Base-by-base conservation (phyloP, 2,329 filamentous ascomycete species). In the Fusarium subtropicale region DNA sequence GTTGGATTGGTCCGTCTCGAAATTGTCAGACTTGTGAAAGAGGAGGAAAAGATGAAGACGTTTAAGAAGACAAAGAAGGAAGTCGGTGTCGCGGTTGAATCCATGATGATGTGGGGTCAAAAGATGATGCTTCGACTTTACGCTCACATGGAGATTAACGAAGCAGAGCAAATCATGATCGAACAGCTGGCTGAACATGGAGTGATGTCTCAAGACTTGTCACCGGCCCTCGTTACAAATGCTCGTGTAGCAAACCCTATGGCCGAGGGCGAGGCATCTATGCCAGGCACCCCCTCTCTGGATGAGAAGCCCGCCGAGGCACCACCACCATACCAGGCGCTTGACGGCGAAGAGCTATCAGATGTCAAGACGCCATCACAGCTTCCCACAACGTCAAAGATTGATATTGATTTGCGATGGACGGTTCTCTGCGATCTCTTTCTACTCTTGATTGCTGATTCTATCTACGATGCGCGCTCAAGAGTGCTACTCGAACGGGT, bases 51-150 rank as follows among this genome's bases (percentile, higher is more conserved):
- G 13, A 78, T 94, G 39, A 86, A 89, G 64, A 80, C 81, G 30
- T 89, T 86, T 4, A 92, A 86, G 74, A 87, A 85, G 42, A 86
- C 88, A 3, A 96, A 91, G 79, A 97, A 95, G 78, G 83, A 89
- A 44, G 78, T 94, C 13, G 85, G 87, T 31, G 82, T 91, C 64
- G 88, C 92, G 1, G 82, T 89, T 13, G 96, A 97, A 78, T 88
- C 90, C 36, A 91, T 92, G 82, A 91, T 91, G 79, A 97, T 97
- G 92, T 99, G 95, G 95, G 90, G 92, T 59, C 96, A 99, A 79
- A 97, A 97, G 82, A 97, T 97, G 87, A 99, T 99, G 94, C 89
- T 97, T 64, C 89, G 95, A 26, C 79, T 99, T 15, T 99, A 98
- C 78, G 84, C 89, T 15, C 96, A 99, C 80, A 99, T 99, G 96